These are phyloP conservation scores for Suaeda aralocaspica DNA, from an alignment of 148 eudicot genomes.

Conservation along the genomic window DNA sequence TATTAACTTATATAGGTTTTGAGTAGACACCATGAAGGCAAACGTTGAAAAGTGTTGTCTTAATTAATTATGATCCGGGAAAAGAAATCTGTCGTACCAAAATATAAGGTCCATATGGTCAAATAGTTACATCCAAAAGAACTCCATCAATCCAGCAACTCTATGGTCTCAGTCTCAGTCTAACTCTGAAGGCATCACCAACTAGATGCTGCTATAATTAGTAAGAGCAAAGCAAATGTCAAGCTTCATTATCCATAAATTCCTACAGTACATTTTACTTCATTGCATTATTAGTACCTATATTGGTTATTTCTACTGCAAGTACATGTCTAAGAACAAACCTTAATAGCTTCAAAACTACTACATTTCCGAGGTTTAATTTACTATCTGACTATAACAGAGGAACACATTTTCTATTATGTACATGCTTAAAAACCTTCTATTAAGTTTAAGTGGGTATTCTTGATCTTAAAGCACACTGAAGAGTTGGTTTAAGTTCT, in stretches of 20 bases:
- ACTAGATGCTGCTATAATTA: background rate
- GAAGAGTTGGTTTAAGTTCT: slow-evolving; percentile 12
- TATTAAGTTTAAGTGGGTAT: slow-evolving; percentile 2
- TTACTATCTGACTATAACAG: background rate
- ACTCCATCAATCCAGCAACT: no score
- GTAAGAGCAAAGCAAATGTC: background rate
- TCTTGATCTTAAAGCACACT: slow-evolving; percentile 38
- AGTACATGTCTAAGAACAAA: background rate
- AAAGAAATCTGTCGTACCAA: no score
- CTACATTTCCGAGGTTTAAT: background rate
- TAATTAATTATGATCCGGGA: no score
- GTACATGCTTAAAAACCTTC: slow-evolving; percentile 1
- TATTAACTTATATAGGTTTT: no score
- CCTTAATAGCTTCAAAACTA: background rate
- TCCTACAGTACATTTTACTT: background rate
- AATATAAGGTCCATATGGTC: no score
- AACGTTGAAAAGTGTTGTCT: no score
- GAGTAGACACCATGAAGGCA: no score
- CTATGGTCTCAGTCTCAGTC: no score
- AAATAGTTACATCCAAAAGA: no score
- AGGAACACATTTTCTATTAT: background rate
- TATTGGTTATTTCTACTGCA: background rate
- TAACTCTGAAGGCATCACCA: background rate
- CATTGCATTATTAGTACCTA: background rate
- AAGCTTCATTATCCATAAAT: background rate